Conservation (phyloP, 2,329 filamentous ascomycete species). For the Grosmannia clavigera region DNA sequence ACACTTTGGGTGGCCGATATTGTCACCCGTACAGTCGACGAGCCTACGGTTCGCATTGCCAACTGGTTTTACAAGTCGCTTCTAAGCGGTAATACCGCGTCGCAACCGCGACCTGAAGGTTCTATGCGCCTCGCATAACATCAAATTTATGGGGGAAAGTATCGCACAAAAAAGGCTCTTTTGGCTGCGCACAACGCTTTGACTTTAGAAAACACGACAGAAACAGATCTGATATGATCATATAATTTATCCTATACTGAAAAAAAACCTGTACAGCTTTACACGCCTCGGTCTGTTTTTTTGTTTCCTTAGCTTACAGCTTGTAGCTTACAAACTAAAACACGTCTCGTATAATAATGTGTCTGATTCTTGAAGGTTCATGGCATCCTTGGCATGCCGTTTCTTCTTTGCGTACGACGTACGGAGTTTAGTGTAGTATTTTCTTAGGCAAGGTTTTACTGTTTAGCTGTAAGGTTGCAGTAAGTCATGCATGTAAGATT, state of each 20-base stretch:
- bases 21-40: slow-evolving; percentile 42
- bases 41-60: slow-evolving; percentile 45
- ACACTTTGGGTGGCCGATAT: slow-evolving; percentile 47
- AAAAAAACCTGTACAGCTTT: background rate
- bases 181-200: background rate
- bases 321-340: too few species aligned
- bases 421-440: too few species aligned
- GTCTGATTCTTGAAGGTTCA: too few species aligned
- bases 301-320: too few species aligned
- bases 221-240: background rate
- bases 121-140: slow-evolving; percentile 7
- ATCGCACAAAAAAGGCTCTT: background rate
- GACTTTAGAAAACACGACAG: background rate
- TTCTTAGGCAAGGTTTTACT: too few species aligned
- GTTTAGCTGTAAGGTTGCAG: too few species aligned
- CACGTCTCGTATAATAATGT: too few species aligned
- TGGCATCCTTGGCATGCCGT: too few species aligned
- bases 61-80: slow-evolving; percentile 40
- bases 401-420: too few species aligned
- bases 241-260: background rate
- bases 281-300: too few species aligned
- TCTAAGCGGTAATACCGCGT: background rate
- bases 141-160: background rate
- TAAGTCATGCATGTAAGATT: too few species aligned
- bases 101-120: slow-evolving; percentile 4